Evolutionary conservation across 805 yeast genomes (phyloP).

Genomic region (Candida vaughaniae): DNA sequence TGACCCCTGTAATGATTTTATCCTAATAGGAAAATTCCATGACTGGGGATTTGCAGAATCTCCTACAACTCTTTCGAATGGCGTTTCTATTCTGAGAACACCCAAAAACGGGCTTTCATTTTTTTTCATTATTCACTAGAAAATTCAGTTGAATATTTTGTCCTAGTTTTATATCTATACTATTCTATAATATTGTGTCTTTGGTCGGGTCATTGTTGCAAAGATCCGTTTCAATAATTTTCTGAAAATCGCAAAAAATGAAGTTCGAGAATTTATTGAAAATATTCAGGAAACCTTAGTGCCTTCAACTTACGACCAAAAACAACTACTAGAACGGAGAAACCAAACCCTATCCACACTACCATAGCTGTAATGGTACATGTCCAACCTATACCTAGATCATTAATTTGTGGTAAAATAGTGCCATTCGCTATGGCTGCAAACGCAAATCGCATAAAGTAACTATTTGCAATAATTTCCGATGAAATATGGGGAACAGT

Average conservation of each 20-base stretch:
- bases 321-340: no score
- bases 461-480: slow-evolving; percentile 54
- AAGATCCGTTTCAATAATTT: no score
- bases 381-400: slow-evolving; percentile 57
- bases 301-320: background rate
- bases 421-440: slow-evolving; percentile 51
- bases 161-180: no score
- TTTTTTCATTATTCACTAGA: no score
- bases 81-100: slow-evolving; percentile 4
- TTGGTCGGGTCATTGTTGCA: no score
- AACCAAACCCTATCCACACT: slow-evolving; percentile 34
- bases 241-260: no score
- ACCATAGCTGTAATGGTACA: slow-evolving; percentile 47
- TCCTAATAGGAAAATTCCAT: slow-evolving; percentile 11
- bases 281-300: no score
- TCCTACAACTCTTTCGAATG: slow-evolving; percentile 12
- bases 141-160: no score
- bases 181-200: no score
- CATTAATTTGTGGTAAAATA: slow-evolving; percentile 39
- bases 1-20: slow-evolving; percentile 6
- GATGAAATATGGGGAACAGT: slow-evolving; percentile 50
- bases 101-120: slow-evolving; percentile 12
- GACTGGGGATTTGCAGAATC: slow-evolving; percentile 9
- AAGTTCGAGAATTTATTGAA: no score
- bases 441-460: slow-evolving; percentile 45